Evolutionary conservation across 345 rosid species (phyloP).

Genomic region (Trapa incisa): DNA sequence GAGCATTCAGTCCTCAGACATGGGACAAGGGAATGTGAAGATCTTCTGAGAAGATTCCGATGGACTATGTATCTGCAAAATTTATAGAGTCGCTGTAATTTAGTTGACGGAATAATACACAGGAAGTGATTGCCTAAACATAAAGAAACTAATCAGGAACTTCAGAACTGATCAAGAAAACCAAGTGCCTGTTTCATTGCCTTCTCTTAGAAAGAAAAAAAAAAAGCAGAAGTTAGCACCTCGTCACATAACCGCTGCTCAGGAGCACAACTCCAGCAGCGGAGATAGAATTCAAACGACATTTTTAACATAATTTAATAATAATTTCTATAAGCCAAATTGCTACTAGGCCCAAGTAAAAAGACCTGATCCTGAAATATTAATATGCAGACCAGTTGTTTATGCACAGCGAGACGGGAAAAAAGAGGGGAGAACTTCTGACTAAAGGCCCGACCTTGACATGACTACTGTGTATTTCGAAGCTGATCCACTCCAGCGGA

Average conservation of each 20-base stretch:
- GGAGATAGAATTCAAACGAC: not conserved
- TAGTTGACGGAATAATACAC: not conserved
- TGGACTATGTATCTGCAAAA: constrained; percentile 13
- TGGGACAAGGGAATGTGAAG: constrained; percentile 7
- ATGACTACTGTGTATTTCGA: constrained; percentile 2
- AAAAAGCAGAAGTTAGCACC: not conserved
- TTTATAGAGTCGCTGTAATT: not conserved
- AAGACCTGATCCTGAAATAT: not conserved
- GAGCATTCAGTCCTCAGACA: constrained; percentile 3
- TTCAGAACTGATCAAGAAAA: not conserved
- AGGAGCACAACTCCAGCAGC: not conserved
- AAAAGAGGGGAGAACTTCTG: not conserved
- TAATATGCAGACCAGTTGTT: not conserved
- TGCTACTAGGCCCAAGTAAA: not conserved
- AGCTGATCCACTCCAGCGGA: not conserved
- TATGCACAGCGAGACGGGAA: not conserved
- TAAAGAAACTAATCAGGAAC: not conserved
- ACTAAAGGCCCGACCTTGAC: constrained; percentile 9
- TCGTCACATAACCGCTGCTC: not conserved
- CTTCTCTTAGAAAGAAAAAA: not conserved
- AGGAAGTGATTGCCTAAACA: not conserved
- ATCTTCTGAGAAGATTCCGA: constrained; percentile 9
- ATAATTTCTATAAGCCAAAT: not conserved
- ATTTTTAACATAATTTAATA: not conserved
- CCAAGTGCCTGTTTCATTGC: not conserved